Evolutionary conservation across 495 filamentous ascomycete species (phyloP), one percentile per base, ranked within the genome.

Genomic region (Annulohypoxylon stygium): DNA sequence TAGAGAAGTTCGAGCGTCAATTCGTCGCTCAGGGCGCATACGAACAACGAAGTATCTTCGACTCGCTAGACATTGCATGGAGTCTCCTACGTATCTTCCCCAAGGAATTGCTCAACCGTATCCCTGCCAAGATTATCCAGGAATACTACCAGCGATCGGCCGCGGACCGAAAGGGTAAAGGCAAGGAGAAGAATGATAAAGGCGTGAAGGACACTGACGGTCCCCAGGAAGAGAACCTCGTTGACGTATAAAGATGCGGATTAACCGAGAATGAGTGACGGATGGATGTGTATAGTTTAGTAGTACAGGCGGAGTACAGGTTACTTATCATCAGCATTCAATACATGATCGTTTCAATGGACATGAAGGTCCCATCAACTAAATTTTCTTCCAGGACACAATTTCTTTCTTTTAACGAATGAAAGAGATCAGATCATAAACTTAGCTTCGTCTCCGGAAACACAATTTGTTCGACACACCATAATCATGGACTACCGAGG

Each of bases 31-130:
- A 99, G 83, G 91, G 92, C 45, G 84, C 96, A 41, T 99, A 99
- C 81, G 96, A 99, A 82, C 88, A 88, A 45, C 90, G 96, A 67
- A 91, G 86, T 54, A 97, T 98, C 78, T 93, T 86, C 81, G 96
- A 99, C 81, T 94, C 92, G 34, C 87, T 99, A 53, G 96, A 99
- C 78, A 89, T 95, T 74, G 97, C 96, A 69, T 99, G 96, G 96
- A 93, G 93, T 78, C 80, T 99, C 77, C 88, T 99, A 63, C 89
- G 97, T 74, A 97, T 98, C 81, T 98, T 95, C 84, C 95, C 95
- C 75, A 97, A 95, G 87, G 97, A 98, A 76, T 84, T 97, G 76
- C 91, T 99, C 75, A 99, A 98, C 84, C 93, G 95, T 83, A 97
- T 99, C 78, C 97, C 96, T 59, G 91, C 93, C 85, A 95, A 97